A percentile compares a stretch with the other conserved stretches of the same genome.
Conservation (phyloP, 2,329 filamentous ascomycete genomes). For the Diaporthe sp. region DNA sequence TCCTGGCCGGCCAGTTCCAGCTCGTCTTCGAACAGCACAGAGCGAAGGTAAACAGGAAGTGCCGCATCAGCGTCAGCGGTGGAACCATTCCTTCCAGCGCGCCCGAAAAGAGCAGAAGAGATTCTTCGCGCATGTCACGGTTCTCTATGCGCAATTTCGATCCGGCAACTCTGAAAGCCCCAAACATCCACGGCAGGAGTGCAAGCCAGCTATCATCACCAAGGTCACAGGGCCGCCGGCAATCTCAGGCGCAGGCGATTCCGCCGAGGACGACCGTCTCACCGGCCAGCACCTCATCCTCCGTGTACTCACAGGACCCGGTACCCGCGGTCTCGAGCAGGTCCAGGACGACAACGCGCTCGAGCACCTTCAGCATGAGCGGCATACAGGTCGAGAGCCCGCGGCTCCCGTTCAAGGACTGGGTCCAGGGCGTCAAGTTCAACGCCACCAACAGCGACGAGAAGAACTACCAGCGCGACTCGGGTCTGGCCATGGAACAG, state of each 20-base stretch:
- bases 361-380: conserved; percentile 37
- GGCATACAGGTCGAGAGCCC: conserved; percentile 40
- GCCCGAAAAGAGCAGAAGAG: conserved; percentile 17
- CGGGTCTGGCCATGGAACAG: conserved; percentile 37
- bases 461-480: conserved; percentile 36
- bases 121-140: conserved; percentile 33
- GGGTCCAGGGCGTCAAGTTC: conserved; percentile 39
- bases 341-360: conserved; percentile 30
- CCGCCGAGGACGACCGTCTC: conserved; percentile 33
- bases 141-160: conserved; percentile 35
- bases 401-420: conserved; percentile 40
- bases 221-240: conserved; percentile 7
- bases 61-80: conserved; percentile 25
- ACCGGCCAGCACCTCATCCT: conserved; percentile 35
- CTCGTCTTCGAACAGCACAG: conserved; percentile 41
- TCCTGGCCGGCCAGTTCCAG: conserved; percentile 40
- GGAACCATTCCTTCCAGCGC: background rate
- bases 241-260: conserved; percentile 14
- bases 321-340: background rate
- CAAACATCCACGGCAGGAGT: conserved; percentile 1
- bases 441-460: conserved; percentile 7
- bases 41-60: conserved; percentile 39
- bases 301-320: conserved; percentile 36
- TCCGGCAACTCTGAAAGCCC: background rate
- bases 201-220: conserved; percentile 29